Conservation (phyloP, 1,284 basidiomycete genomes). For the Sanghuangporus sanghuang region DNA sequence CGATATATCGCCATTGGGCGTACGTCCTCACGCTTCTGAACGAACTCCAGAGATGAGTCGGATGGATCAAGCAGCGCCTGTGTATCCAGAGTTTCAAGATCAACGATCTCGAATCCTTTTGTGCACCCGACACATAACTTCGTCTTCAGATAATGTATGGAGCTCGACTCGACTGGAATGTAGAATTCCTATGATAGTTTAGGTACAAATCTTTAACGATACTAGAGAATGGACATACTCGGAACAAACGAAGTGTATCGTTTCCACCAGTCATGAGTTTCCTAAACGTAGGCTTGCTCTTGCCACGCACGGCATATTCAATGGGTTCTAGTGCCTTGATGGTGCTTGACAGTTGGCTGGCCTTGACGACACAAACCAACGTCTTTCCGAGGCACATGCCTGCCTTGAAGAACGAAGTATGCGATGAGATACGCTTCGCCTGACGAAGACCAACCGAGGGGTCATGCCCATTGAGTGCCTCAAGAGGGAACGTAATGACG, state of each 20-base stretch:
- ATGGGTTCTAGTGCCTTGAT: constrained; percentile 98
- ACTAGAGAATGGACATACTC: constrained; percentile 45
- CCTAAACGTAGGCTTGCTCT: constrained; percentile 90
- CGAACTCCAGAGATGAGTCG: constrained; percentile 91
- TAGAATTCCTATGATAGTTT: constrained; percentile 79
- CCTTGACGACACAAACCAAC: constrained; percentile 98
- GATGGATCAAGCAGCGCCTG: constrained; percentile 94
- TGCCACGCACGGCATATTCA: constrained; percentile 79
- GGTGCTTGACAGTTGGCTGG: constrained; percentile 89
- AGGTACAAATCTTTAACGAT: background rate
- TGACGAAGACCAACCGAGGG: constrained; percentile 89
- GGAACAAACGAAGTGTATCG: constrained; percentile 91
- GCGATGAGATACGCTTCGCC: constrained; percentile 92
- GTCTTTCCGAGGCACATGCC: constrained; percentile 90
- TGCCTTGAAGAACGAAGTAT: constrained; percentile 97
- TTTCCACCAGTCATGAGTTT: constrained; percentile 93
- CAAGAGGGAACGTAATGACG: constrained; percentile 95
- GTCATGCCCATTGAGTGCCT: constrained; percentile 87
- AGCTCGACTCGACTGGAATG: constrained; percentile 95
- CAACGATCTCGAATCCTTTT: constrained; percentile 99
- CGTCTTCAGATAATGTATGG: constrained; percentile 97
- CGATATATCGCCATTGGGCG: constrained; percentile 96
- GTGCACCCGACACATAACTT: constrained; percentile 97
- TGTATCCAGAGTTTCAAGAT: constrained; percentile 95
- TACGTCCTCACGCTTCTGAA: constrained; percentile 83